Conservation (phyloP, 2,329 filamentous ascomycete genomes). For the Sarocladium oryzae region DNA sequence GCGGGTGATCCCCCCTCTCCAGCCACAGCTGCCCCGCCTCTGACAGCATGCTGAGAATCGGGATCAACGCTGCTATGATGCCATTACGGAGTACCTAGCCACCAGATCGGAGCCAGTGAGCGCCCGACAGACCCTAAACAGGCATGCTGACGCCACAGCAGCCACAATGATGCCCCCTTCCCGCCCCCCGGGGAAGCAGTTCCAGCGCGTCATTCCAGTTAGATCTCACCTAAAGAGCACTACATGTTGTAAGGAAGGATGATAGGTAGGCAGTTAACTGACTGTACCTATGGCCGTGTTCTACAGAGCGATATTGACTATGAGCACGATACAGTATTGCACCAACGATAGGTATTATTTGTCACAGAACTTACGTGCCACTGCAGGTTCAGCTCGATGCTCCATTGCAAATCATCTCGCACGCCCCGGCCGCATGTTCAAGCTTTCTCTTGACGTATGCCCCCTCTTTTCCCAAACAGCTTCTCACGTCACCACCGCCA, state of each 20-base stretch:
- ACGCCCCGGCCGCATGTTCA: neutral
- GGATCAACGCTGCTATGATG: neutral
- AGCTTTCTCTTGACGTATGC: neutral
- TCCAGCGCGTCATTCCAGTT: neutral
- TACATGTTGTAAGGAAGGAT: too few species aligned
- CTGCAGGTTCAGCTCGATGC: neutral
- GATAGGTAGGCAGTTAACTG: too few species aligned
- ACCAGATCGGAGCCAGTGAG: neutral
- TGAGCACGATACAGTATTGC: neutral
- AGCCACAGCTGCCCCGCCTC: conserved; percentile 1
- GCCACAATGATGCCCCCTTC: neutral
- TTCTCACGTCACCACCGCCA: conserved; percentile 8
- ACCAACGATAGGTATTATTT: neutral
- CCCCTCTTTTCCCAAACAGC: neutral
- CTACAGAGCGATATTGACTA: neutral
- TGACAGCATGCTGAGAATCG: neutral
- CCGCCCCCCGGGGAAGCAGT: neutral
- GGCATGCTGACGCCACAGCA: neutral
- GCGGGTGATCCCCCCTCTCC: conserved; percentile 5
- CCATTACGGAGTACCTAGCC: too few species aligned
- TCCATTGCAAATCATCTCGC: neutral
- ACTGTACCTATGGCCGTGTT: too few species aligned
- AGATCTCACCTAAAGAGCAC: neutral
- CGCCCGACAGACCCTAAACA: neutral
- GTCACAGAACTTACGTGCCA: neutral